Percentiles rank a stretch among this genome's conserved stretches.
phyloP scores from a whole-genome alignment of 495 filamentous ascomycete genomes.

The Collariella sp. region DNA sequence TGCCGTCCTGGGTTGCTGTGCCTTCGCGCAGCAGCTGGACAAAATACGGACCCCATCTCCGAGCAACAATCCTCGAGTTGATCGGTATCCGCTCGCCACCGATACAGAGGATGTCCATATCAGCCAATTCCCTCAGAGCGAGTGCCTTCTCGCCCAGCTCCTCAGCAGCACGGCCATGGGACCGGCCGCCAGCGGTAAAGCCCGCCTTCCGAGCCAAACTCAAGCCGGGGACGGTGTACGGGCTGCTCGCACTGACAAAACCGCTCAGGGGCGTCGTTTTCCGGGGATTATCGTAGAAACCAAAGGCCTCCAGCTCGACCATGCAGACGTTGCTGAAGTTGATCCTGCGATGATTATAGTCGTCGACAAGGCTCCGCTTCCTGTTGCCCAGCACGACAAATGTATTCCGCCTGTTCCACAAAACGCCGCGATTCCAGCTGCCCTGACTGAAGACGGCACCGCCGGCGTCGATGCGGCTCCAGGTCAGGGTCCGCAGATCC shows the following conservation, averaged over 20 bases:
- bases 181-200: constrained; percentile 60
- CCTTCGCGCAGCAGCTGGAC: constrained; percentile 80
- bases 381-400: constrained; percentile 94
- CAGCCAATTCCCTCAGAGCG: constrained; percentile 72
- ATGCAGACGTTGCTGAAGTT: constrained; percentile 95
- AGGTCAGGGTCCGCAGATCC: constrained; percentile 76
- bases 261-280: constrained; percentile 65
- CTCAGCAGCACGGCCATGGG: constrained; percentile 59
- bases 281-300: constrained; percentile 89
- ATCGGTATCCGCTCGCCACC: constrained; percentile 86
- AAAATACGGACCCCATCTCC: constrained; percentile 92
- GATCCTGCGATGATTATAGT: constrained; percentile 95
- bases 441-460: constrained; percentile 88
- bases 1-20: constrained; percentile 48
- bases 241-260: constrained; percentile 71
- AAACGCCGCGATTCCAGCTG: constrained; percentile 89
- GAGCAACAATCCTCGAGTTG: constrained; percentile 77
- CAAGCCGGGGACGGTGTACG: constrained; percentile 41
- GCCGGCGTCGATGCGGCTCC: constrained; percentile 94
- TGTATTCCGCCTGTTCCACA: constrained; percentile 86
- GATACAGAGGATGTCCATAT: constrained; percentile 92
- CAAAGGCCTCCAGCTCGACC: constrained; percentile 94
- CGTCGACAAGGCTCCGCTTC: constrained; percentile 87
- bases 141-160: constrained; percentile 79
- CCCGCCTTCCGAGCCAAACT: constrained; percentile 54